Percentiles rank a stretch among this genome's conserved stretches.
Conservation (phyloP, 192 early-diverging fungal genomes). For the Radiomyces spectabilis region DNA sequence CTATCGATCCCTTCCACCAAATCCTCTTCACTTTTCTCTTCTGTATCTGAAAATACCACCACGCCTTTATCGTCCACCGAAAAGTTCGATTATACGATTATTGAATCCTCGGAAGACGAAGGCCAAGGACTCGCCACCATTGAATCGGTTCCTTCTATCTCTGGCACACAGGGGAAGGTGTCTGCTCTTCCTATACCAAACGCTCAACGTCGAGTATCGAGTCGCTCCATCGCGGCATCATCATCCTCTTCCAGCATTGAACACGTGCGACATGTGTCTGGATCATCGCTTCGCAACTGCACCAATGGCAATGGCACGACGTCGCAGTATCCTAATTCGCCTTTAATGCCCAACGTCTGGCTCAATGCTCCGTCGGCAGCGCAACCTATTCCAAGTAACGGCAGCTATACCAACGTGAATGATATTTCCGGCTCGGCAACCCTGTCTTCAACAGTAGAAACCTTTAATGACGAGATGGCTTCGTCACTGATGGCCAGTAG, state of each 20-base stretch:
- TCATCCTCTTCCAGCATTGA: no score
- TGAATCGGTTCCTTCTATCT: no score
- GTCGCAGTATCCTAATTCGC: background rate
- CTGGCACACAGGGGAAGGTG: background rate
- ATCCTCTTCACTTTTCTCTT: background rate
- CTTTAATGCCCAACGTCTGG: background rate
- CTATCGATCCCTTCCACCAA: background rate
- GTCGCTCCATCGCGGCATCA: no score
- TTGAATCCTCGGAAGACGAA: no score
- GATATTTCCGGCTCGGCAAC: background rate
- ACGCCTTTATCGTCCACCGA: background rate
- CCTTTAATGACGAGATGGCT: background rate
- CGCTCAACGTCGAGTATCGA: no score
- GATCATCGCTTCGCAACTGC: no score
- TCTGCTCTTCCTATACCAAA: background rate
- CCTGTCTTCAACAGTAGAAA: background rate
- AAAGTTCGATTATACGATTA: no score
- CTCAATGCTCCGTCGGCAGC: background rate
- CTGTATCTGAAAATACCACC: background rate
- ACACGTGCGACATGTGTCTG: no score
- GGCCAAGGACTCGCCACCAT: no score
- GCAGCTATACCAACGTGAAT: background rate
- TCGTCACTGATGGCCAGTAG: constrained; percentile 5
- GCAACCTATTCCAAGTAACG: constrained; percentile 7
- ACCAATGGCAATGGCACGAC: background rate